Evolutionary conservation across 805 yeast species (phyloP).

Genomic region (Yamadazyma nakazawae): DNA sequence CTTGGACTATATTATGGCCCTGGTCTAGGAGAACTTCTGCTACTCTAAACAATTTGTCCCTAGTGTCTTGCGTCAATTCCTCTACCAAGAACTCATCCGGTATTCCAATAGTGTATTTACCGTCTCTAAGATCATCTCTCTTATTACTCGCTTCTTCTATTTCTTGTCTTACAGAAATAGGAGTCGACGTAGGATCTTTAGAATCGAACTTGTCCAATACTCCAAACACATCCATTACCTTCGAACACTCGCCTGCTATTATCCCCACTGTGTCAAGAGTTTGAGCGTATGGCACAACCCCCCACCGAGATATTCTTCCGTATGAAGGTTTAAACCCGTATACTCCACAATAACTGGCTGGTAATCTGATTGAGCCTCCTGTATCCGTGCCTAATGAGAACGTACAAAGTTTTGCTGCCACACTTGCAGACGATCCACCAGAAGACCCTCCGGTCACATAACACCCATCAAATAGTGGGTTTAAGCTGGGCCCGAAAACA

Average conservation of each 20-base stretch:
- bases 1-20: slow-evolving; percentile 55
- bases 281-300: slow-evolving; percentile 90
- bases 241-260: slow-evolving; percentile 48
- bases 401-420: slow-evolving; percentile 65
- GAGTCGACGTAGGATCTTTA: slow-evolving; percentile 76
- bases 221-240: slow-evolving; percentile 47
- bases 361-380: slow-evolving; percentile 93
- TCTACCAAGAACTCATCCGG: slow-evolving; percentile 62
- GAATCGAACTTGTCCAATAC: slow-evolving; percentile 60
- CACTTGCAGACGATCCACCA: slow-evolving; percentile 95
- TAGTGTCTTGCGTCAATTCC: slow-evolving; percentile 49
- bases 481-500: slow-evolving; percentile 53
- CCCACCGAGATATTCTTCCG: slow-evolving; percentile 89
- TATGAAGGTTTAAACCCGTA: slow-evolving; percentile 92
- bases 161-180: slow-evolving; percentile 28
- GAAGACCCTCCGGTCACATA: slow-evolving; percentile 83
- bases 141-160: slow-evolving; percentile 13
- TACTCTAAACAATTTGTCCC: slow-evolving; percentile 44
- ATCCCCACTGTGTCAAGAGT: slow-evolving; percentile 93
- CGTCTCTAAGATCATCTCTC: slow-evolving; percentile 13
- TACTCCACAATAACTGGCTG: slow-evolving; percentile 82
- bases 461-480: slow-evolving; percentile 39
- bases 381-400: slow-evolving; percentile 93
- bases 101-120: slow-evolving; percentile 58
- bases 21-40: slow-evolving; percentile 40